These are phyloP conservation scores for Tetraselmis chui DNA, from an alignment of 139 green algal species.

Conservation along the genomic window DNA sequence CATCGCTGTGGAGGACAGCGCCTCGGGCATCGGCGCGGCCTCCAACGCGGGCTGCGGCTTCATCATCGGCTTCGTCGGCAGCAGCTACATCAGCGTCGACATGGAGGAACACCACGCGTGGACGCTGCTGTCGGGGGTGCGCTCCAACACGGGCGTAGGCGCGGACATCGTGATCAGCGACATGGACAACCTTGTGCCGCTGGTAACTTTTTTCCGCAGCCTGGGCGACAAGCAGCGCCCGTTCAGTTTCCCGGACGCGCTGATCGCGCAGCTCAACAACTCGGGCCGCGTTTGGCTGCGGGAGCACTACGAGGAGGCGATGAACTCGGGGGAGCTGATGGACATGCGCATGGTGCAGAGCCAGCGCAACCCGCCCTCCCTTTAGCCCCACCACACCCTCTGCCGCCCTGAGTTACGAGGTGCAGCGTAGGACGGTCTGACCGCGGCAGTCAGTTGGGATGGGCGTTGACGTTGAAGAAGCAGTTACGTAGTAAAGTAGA, in stretches of 20 bases:
- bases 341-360: background rate
- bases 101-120: background rate
- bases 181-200: background rate
- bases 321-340: background rate
- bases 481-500: too few relatives aligned
- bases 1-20: slow-evolving; percentile 7
- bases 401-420: too few relatives aligned
- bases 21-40: slow-evolving; percentile 2
- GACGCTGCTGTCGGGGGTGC: background rate
- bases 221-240: background rate
- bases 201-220: background rate
- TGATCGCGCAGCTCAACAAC: background rate
- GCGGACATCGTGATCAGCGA: slow-evolving; percentile 9
- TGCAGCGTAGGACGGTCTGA: too few relatives aligned
- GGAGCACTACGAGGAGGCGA: background rate
- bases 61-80: slow-evolving; percentile 10
- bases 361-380: too few relatives aligned
- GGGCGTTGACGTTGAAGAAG: too few relatives aligned
- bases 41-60: background rate
- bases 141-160: background rate
- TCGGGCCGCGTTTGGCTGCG: background rate
- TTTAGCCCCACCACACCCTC: too few relatives aligned
- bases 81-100: background rate
- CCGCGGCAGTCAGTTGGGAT: too few relatives aligned
- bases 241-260: background rate